Evolutionary conservation across 495 filamentous ascomycete genomes (phyloP).

Genomic region (Penicillium psychrofluorescens): DNA sequence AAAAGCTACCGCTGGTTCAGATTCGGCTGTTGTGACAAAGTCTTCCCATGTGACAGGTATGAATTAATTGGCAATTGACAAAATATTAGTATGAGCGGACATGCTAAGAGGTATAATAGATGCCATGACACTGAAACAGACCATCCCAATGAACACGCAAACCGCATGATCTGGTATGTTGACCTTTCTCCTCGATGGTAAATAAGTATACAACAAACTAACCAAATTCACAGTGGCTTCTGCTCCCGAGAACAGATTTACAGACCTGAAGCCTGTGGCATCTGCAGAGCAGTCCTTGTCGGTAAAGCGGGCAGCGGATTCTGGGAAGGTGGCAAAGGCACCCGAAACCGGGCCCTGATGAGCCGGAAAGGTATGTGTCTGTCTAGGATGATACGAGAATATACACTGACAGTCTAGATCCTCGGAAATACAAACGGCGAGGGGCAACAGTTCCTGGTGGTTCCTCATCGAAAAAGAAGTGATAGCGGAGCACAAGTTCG

Average conservation of each 20-base stretch:
- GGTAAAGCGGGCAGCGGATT: constrained; percentile 67
- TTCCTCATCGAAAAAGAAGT: constrained; percentile 26
- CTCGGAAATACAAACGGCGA: constrained; percentile 59
- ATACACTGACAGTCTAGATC: constrained; percentile 31
- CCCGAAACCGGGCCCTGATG: constrained; percentile 62
- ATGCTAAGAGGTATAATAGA: constrained; percentile 19
- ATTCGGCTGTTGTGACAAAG: constrained; percentile 58
- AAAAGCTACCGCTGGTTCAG: constrained; percentile 83
- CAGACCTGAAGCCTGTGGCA: constrained; percentile 67
- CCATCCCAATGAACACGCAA: constrained; percentile 77
- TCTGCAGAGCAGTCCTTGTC: constrained; percentile 69
- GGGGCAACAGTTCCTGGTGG: constrained; percentile 25
- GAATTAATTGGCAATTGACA: not conserved
- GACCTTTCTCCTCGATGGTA: not conserved
- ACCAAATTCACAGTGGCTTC: constrained; percentile 42
- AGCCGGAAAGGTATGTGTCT: constrained; percentile 51
- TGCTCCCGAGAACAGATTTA: constrained; percentile 83
- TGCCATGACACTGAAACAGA: constrained; percentile 72
- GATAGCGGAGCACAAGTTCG: too few relatives aligned
- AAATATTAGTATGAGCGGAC: too few relatives aligned
- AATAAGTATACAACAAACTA: not conserved
- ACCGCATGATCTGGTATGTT: constrained; percentile 74
- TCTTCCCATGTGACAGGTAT: constrained; percentile 71
- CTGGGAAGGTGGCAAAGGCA: constrained; percentile 90
- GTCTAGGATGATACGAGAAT: not conserved